Percentiles rank a stretch among this genome's conserved stretches.
Evolutionary conservation across 2,329 filamentous ascomycete genomes (phyloP).

Genomic region (Alternaria conjuncta): DNA sequence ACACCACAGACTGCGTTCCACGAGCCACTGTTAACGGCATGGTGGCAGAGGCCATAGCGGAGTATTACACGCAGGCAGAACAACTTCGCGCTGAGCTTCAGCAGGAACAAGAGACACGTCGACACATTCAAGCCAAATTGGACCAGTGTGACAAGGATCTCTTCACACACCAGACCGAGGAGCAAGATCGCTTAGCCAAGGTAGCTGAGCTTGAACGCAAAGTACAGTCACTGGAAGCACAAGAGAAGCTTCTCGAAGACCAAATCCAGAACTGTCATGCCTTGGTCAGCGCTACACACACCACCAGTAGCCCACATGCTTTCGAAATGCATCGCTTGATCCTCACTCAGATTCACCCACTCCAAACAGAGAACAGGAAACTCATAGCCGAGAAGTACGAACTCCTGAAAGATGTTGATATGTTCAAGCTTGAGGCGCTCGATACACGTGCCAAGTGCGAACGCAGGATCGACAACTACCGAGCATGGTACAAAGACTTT

Average conservation of each 20-base stretch:
- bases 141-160: background rate
- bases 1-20: background rate
- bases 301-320: background rate
- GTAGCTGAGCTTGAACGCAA: background rate
- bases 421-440: background rate
- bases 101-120: background rate
- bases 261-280: background rate
- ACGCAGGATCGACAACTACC: background rate
- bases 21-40: background rate
- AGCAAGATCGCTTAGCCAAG: background rate
- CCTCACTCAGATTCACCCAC: background rate
- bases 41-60: background rate
- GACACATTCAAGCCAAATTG: background rate
- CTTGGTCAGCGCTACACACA: background rate
- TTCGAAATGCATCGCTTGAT: background rate
- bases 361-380: background rate
- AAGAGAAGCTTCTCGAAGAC: background rate
- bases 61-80: background rate
- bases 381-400: background rate
- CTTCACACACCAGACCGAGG: background rate
- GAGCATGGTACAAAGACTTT: background rate
- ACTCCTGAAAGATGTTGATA: background rate
- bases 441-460: background rate
- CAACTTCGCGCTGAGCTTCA: background rate
- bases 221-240: background rate